Percentiles rank a stretch among this genome's conserved stretches.
Conservation (phyloP, 2,329 filamentous ascomycete genomes). For the Verticillium nonalfalfae region DNA sequence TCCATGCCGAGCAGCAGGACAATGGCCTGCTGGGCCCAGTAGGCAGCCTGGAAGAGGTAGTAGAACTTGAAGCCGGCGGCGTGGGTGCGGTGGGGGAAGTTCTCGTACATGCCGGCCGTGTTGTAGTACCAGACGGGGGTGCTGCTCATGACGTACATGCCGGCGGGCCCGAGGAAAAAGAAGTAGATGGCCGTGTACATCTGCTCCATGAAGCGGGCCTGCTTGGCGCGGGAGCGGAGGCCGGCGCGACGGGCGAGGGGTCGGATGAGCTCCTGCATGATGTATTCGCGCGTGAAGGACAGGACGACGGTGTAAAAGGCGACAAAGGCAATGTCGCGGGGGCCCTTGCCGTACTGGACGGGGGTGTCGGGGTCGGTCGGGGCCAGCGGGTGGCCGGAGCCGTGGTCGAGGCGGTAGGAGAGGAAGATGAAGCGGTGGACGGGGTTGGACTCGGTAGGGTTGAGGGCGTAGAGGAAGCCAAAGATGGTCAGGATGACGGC, state of each 20-base stretch:
- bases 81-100: slow-evolving; percentile 77
- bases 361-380: slow-evolving; percentile 64
- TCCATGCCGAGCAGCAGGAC: slow-evolving; percentile 82
- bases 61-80: slow-evolving; percentile 86
- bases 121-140: slow-evolving; percentile 98
- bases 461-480: slow-evolving; percentile 62
- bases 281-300: slow-evolving; percentile 89
- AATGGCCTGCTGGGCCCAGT: slow-evolving; percentile 93
- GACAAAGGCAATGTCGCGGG: slow-evolving; percentile 79
- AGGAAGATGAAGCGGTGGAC: slow-evolving; percentile 81
- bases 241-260: slow-evolving; percentile 67
- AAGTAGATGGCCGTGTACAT: slow-evolving; percentile 93
- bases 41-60: slow-evolving; percentile 88
- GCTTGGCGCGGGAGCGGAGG: slow-evolving; percentile 68
- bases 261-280: slow-evolving; percentile 85
- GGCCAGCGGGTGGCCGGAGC: slow-evolving; percentile 31
- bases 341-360: slow-evolving; percentile 81
- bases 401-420: slow-evolving; percentile 67
- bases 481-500: slow-evolving; percentile 60
- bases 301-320: slow-evolving; percentile 84
- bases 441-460: slow-evolving; percentile 73
- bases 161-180: slow-evolving; percentile 70
- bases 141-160: slow-evolving; percentile 82
- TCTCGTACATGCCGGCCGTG: slow-evolving; percentile 82
- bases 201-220: slow-evolving; percentile 92